Evolutionary conservation across 495 filamentous ascomycete genomes (phyloP).

Genomic region (Halenospora varia): DNA sequence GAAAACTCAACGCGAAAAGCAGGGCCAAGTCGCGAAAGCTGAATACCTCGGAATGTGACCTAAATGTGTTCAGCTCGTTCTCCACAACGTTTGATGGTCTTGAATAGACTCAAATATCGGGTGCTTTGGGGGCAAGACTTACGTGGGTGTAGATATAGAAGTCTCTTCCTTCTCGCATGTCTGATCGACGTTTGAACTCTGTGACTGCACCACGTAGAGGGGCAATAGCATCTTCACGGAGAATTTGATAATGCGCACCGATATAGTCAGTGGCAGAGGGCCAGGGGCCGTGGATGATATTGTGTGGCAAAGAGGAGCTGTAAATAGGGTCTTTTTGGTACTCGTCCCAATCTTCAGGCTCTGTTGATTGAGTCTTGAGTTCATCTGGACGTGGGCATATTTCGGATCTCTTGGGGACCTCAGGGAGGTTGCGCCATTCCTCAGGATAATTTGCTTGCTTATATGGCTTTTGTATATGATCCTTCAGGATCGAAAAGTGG

Average conservation of each 20-base stretch:
- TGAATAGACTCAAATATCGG: no score
- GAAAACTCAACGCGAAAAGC: conserved; percentile 59
- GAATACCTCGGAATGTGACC: conserved; percentile 16
- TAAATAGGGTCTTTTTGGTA: conserved; percentile 21
- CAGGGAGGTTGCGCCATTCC: conserved; percentile 39
- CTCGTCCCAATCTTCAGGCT: conserved; percentile 9
- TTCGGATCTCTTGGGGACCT: conserved; percentile 42
- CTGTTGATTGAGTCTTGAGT: background rate
- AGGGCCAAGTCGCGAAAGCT: conserved; percentile 35
- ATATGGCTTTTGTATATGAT: conserved; percentile 6
- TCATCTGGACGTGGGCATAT: conserved; percentile 30
- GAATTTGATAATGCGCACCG: conserved; percentile 46
- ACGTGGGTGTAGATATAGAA: conserved; percentile 24
- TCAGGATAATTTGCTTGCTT: conserved; percentile 18
- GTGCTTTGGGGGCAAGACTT: no score
- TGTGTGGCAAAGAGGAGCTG: conserved; percentile 30
- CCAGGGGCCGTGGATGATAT: conserved; percentile 42
- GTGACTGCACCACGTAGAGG: conserved; percentile 44
- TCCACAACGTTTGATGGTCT: no score
- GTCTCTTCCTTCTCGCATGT: conserved; percentile 26
- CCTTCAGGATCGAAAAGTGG: background rate
- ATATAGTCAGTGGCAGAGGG: conserved; percentile 41
- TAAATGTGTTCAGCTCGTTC: background rate
- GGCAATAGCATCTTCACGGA: conserved; percentile 48
- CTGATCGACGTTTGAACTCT: conserved; percentile 33